These are phyloP conservation scores for Gracilariopsis chorda DNA, from an alignment of 23 red algal species.

Conservation along the genomic window DNA sequence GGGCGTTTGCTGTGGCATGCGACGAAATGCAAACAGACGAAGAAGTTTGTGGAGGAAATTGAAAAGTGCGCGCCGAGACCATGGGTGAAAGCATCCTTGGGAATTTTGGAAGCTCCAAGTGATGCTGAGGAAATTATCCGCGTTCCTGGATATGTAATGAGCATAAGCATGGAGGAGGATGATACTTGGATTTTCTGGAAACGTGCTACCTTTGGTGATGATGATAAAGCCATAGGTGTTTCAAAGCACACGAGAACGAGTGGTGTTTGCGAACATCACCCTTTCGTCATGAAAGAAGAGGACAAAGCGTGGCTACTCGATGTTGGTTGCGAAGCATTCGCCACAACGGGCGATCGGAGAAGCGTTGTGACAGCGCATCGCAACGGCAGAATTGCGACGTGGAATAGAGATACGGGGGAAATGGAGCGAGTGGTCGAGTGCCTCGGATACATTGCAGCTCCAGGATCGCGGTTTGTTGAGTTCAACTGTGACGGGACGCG, in stretches of 20 bases:
- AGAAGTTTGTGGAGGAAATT: background rate
- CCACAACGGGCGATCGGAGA: background rate
- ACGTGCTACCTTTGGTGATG: too few relatives aligned
- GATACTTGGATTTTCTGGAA: too few relatives aligned
- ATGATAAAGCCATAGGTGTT: background rate
- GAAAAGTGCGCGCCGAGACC: background rate
- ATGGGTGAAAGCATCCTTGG: background rate
- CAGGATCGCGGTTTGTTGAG: background rate
- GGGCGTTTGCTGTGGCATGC: background rate
- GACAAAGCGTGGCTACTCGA: background rate
- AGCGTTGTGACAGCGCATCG: background rate
- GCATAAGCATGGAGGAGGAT: background rate
- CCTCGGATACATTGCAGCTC: too few relatives aligned
- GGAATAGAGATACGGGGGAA: too few relatives aligned
- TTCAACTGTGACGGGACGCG: background rate
- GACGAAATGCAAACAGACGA: background rate
- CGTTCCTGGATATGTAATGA: background rate
- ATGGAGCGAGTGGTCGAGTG: too few relatives aligned
- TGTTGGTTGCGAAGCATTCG: background rate
- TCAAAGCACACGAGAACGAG: background rate
- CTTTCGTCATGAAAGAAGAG: background rate
- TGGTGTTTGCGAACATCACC: background rate
- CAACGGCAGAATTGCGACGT: too few relatives aligned
- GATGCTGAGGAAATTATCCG: background rate
- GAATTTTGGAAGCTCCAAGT: background rate